Evolutionary conservation across 2,329 filamentous ascomycete genomes (phyloP).

Genomic region (Sporothrix pseudoabietina): DNA sequence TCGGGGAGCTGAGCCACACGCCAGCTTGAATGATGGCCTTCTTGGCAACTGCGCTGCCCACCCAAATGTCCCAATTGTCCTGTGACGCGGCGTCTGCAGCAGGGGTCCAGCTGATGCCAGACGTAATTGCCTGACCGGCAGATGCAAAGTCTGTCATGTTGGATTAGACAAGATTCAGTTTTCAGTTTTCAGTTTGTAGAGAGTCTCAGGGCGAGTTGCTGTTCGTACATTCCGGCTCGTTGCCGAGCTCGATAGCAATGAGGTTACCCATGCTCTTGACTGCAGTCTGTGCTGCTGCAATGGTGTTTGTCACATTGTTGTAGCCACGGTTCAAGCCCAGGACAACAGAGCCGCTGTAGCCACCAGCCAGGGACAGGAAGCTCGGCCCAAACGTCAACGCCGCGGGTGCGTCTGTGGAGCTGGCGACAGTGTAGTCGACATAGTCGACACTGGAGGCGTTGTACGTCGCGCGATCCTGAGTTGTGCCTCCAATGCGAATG

Average conservation of each 20-base stretch:
- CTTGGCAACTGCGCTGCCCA: slow-evolving; percentile 43
- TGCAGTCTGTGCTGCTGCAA: slow-evolving; percentile 53
- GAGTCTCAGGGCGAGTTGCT: too few relatives aligned
- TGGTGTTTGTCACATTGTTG: slow-evolving; percentile 57
- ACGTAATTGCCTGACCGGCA: slow-evolving; percentile 45
- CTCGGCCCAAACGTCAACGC: slow-evolving; percentile 50
- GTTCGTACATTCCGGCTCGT: slow-evolving; percentile 57
- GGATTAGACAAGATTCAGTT: too few relatives aligned
- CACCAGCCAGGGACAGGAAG: background rate
- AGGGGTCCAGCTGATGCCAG: slow-evolving; percentile 43
- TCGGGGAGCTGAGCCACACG: slow-evolving; percentile 43
- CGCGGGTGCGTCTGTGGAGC: slow-evolving; percentile 51
- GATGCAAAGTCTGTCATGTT: slow-evolving; percentile 25
- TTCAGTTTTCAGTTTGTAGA: too few relatives aligned
- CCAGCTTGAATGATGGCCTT: slow-evolving; percentile 46
- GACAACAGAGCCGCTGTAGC: slow-evolving; percentile 53
- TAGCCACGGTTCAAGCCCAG: slow-evolving; percentile 58
- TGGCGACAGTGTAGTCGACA: slow-evolving; percentile 55
- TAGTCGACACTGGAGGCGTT: slow-evolving; percentile 49
- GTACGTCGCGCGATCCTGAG: slow-evolving; percentile 58
- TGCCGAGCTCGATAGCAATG: slow-evolving; percentile 58
- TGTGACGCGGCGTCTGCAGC: slow-evolving; percentile 45
- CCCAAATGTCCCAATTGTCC: slow-evolving; percentile 44
- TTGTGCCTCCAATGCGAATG: slow-evolving; percentile 61
- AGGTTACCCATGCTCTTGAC: slow-evolving; percentile 51